phyloP scores from a whole-genome alignment of 2,329 filamentous ascomycete species.

The Sarocladium brachiariae region DNA sequence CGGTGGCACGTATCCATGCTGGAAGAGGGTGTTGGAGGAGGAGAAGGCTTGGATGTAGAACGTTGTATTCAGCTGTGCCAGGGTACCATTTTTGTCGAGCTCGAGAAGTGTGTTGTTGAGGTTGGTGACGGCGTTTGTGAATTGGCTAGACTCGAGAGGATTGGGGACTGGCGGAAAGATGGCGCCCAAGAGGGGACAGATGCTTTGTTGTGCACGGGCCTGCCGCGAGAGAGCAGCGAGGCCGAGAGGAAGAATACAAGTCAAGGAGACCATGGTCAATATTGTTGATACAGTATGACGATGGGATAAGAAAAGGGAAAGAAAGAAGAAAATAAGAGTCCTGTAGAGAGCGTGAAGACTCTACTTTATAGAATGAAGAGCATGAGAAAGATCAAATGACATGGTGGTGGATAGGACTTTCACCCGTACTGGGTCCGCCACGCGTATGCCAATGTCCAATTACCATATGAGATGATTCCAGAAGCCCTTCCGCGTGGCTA shows the following conservation, averaged over 20 bases:
- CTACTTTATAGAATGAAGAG: too few relatives aligned
- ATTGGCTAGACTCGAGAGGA: neutral
- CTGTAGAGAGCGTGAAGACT: too few relatives aligned
- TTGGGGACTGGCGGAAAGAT: neutral
- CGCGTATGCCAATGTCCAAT: neutral
- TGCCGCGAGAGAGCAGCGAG: neutral
- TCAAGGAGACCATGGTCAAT: neutral
- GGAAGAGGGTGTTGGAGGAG: neutral
- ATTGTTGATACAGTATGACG: neutral
- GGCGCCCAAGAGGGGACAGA: neutral
- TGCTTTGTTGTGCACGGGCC: neutral
- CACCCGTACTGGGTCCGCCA: neutral
- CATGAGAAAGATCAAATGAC: too few relatives aligned
- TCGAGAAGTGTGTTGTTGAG: neutral
- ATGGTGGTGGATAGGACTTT: neutral
- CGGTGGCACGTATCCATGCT: conserved; percentile 1
- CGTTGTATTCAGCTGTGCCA: neutral
- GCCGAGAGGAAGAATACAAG: neutral
- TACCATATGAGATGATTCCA: neutral
- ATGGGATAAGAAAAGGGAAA: neutral
- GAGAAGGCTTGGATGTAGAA: conserved; percentile 1
- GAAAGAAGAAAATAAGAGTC: neutral
- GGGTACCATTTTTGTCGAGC: neutral
- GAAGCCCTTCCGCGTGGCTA: neutral
- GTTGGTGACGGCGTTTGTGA: neutral